A percentile compares a stretch with the other conserved stretches of the same genome.
phyloP scores from a whole-genome alignment of 768 basidiomycete species.

The Boletus coccyginus region DNA sequence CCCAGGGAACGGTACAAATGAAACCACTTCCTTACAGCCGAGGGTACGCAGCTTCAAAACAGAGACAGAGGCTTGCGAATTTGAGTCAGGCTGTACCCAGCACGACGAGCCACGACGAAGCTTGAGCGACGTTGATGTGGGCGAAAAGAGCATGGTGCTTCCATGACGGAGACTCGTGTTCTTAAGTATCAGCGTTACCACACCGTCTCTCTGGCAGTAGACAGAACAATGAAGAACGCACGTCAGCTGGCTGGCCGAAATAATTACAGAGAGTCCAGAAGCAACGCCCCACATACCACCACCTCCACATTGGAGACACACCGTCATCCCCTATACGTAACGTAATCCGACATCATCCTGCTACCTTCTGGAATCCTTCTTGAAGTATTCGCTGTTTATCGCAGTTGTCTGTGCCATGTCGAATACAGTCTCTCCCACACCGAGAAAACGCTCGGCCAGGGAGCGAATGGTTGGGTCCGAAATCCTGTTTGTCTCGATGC shows the following conservation, averaged over 20 bases:
- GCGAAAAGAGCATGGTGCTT: constrained; percentile 3
- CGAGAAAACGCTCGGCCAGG: constrained; percentile 77
- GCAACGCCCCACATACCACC: constrained; percentile 11
- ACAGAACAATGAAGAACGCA: constrained; percentile 23
- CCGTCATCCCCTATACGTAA: not conserved
- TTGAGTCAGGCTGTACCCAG: not conserved
- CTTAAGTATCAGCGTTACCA: constrained; percentile 1
- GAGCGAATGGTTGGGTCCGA: constrained; percentile 75
- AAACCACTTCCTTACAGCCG: not conserved
- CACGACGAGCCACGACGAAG: not conserved
- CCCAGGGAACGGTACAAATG: not conserved
- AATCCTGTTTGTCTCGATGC: constrained; percentile 65
- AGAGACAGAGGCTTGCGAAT: not conserved
- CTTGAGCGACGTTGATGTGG: not conserved
- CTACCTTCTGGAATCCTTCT: constrained; percentile 45
- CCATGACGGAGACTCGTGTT: constrained; percentile 9
- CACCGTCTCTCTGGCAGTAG: constrained; percentile 8
- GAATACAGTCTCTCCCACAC: constrained; percentile 86
- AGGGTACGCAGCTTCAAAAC: not conserved
- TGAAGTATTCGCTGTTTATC: constrained; percentile 86
- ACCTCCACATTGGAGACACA: constrained; percentile 9
- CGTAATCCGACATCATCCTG: not conserved
- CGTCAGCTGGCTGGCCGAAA: constrained; percentile 18
- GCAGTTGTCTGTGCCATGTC: constrained; percentile 79
- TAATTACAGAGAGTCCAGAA: constrained; percentile 29